Evolutionary conservation across 257 asterid species (phyloP).

Genomic region (Ilex asprella): DNA sequence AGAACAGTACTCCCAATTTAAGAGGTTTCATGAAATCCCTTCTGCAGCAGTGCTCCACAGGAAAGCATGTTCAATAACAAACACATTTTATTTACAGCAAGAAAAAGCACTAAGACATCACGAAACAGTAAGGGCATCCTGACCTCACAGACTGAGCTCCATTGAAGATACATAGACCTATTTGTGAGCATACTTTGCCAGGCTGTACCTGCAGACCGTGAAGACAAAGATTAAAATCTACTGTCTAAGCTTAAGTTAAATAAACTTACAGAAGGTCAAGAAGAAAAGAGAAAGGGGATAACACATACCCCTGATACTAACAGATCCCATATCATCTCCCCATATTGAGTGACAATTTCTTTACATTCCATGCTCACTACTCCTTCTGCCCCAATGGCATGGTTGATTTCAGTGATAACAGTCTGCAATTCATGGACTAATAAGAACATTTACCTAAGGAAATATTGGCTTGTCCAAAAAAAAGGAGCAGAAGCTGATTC

Average conservation of each 20-base stretch:
- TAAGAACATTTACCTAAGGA: too few relatives aligned
- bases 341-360: slow-evolving; percentile 60
- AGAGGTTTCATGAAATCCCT: not conserved
- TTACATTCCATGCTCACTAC: slow-evolving; percentile 82
- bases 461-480: not conserved
- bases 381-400: slow-evolving; percentile 93
- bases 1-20: too few relatives aligned
- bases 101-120: not conserved
- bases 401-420: slow-evolving; percentile 75
- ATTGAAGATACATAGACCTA: slow-evolving; percentile 49
- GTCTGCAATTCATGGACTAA: slow-evolving; percentile 30
- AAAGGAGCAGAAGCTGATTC: not conserved
- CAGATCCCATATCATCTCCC: slow-evolving; percentile 80
- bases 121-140: not conserved
- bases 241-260: slow-evolving; percentile 20
- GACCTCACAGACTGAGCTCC: slow-evolving; percentile 56
- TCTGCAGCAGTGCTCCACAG: not conserved
- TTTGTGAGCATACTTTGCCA: slow-evolving; percentile 55
- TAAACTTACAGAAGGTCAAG: not conserved
- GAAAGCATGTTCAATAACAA: not conserved
- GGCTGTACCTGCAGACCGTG: slow-evolving; percentile 62
- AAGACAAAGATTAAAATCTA: not conserved
- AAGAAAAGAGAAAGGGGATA: not conserved
- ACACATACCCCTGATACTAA: slow-evolving; percentile 38
- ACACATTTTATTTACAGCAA: not conserved